A percentile compares a stretch with the other conserved stretches of the same genome.
Conservation (phyloP, 768 basidiomycete genomes). For the Pulveroboletus sp. region DNA sequence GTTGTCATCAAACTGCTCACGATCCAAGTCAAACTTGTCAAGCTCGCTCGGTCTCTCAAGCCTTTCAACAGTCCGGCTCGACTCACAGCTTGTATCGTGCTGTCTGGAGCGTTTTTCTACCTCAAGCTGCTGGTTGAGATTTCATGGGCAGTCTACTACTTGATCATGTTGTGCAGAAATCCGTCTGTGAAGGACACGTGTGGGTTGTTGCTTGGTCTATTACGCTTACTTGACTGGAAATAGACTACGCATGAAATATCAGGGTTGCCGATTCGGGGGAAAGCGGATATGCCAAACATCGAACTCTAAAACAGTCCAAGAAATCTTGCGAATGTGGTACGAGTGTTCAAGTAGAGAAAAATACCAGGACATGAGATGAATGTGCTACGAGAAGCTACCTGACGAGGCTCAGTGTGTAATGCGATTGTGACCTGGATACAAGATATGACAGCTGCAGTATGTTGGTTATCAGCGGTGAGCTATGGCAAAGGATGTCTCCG, state of each 20-base stretch:
- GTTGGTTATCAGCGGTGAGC: neutral
- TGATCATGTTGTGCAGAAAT: slow-evolving; percentile 26
- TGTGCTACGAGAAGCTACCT: neutral
- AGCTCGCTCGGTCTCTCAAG: slow-evolving; percentile 23
- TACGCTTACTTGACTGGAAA: slow-evolving; percentile 31
- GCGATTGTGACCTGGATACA: too few relatives aligned
- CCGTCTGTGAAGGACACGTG: slow-evolving; percentile 25
- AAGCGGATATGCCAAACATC: too few relatives aligned
- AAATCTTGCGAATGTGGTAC: too few relatives aligned
- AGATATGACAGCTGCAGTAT: too few relatives aligned
- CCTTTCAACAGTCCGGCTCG: slow-evolving; percentile 26
- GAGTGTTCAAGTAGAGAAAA: neutral
- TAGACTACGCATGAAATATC: slow-evolving; percentile 8
- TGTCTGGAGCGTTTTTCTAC: slow-evolving; percentile 27
- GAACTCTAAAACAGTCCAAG: too few relatives aligned
- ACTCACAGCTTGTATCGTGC: slow-evolving; percentile 21
- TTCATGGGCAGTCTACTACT: slow-evolving; percentile 26
- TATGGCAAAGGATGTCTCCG: neutral
- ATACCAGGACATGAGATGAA: neutral
- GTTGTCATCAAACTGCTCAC: slow-evolving; percentile 28
- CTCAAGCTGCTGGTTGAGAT: slow-evolving; percentile 26
- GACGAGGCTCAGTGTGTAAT: neutral
- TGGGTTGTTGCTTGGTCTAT: slow-evolving; percentile 18
- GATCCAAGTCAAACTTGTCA: slow-evolving; percentile 30
- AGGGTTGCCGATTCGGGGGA: too few relatives aligned